Conservation (phyloP, 139 green algal species). For the Tetraselmis chui region DNA sequence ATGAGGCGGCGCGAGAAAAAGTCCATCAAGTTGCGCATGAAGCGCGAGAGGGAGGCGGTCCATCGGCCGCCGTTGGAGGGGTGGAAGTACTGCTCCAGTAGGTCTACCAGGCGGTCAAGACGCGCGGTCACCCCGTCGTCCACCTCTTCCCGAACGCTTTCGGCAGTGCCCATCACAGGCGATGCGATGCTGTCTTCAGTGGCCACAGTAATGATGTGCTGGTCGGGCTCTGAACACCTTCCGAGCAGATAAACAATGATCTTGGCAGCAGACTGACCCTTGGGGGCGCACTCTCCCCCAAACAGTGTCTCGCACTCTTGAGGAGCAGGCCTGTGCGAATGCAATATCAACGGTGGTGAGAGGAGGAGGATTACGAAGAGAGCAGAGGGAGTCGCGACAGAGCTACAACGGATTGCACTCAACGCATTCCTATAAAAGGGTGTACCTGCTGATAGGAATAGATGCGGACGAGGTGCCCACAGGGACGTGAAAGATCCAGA, state of each 20-base stretch:
- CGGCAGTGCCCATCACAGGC: conserved; percentile 6
- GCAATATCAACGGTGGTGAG: not conserved
- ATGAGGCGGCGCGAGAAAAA: conserved; percentile 50
- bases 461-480: conserved; percentile 49
- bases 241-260: conserved; percentile 32
- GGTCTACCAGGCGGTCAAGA: conserved; percentile 40
- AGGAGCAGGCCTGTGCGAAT: not conserved
- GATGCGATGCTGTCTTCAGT: conserved; percentile 2
- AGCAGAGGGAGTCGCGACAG: too few relatives aligned
- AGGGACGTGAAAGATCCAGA: conserved; percentile 61
- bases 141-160: conserved; percentile 5
- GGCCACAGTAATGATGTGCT: not conserved
- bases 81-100: conserved; percentile 84
- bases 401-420: too few relatives aligned
- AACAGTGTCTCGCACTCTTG: conserved; percentile 8
- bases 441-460: conserved; percentile 19
- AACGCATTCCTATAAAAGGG: too few relatives aligned
- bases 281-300: not conserved
- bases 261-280: not conserved
- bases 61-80: conserved; percentile 71
- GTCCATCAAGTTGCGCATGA: conserved; percentile 36
- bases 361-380: too few relatives aligned
- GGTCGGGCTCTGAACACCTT: not conserved
- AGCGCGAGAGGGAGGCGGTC: conserved; percentile 32
- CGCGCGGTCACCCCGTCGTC: conserved; percentile 8